Evolutionary conservation across 1,139 yeast genomes (phyloP).

Genomic region (Torulaspora pretoriensis): DNA sequence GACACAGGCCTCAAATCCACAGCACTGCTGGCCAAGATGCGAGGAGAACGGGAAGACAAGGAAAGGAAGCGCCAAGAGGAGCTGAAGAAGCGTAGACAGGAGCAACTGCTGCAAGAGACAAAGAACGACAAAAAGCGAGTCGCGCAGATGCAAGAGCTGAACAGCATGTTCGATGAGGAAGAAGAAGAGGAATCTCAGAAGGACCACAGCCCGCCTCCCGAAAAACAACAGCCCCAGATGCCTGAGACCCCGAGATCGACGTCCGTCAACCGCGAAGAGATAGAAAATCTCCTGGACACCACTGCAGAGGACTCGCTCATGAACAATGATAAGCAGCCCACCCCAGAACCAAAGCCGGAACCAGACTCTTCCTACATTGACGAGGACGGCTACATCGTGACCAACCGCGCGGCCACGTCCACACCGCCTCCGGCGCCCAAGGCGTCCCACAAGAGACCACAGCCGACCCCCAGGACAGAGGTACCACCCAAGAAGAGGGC

Average conservation of each 20-base stretch:
- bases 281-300: conserved; percentile 34
- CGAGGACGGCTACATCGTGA: conserved; percentile 36
- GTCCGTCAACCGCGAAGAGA: conserved; percentile 15
- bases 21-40: conserved; percentile 34
- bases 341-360: conserved; percentile 11
- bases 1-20: conserved; percentile 33
- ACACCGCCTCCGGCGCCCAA: conserved; percentile 14
- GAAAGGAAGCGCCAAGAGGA: conserved; percentile 33
- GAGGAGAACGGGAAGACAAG: conserved; percentile 32
- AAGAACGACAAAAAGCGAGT: conserved; percentile 26
- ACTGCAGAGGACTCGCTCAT: conserved; percentile 35
- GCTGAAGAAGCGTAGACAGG: conserved; percentile 25
- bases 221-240: conserved; percentile 5
- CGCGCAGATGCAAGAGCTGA: conserved; percentile 31
- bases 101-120: conserved; percentile 13
- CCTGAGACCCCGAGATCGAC: conserved; percentile 6
- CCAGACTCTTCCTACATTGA: conserved; percentile 26
- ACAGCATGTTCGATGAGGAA: conserved; percentile 33
- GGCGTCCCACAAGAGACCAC: conserved; percentile 10
- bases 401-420: conserved; percentile 20
- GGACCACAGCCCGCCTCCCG: background rate
- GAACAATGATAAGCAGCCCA: conserved; percentile 5
- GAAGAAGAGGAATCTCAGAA: conserved; percentile 21
- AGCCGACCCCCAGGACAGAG: conserved; percentile 11
- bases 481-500: conserved; percentile 7